These are phyloP conservation scores for Pseudozyma pruni DNA, from an alignment of 1,284 basidiomycete genomes.

Conservation along the genomic window DNA sequence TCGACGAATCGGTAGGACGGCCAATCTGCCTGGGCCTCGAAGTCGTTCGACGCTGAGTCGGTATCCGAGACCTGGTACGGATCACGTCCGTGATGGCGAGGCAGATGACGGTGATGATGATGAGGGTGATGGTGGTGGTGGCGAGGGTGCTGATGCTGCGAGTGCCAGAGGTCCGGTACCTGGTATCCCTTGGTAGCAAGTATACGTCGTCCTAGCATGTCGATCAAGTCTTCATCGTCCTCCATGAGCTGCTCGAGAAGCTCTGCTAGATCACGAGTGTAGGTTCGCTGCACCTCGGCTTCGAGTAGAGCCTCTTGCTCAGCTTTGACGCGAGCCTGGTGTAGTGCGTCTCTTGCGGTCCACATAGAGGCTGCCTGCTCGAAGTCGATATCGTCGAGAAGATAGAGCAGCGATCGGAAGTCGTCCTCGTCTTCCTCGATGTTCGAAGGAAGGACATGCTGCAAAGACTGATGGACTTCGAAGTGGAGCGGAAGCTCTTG, in stretches of 20 bases:
- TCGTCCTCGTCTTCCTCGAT: constrained; percentile 49
- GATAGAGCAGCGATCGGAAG: constrained; percentile 46
- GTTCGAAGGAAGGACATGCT: constrained; percentile 27
- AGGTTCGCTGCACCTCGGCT: constrained; percentile 23
- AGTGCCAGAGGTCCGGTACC: constrained; percentile 29
- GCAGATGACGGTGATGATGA: background rate
- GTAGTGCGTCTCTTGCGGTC: constrained; percentile 24
- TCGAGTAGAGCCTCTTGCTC: constrained; percentile 19
- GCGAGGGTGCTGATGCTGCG: constrained; percentile 11
- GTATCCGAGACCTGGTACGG: background rate
- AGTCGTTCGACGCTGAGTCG: constrained; percentile 11
- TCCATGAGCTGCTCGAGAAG: constrained; percentile 37
- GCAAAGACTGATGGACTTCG: constrained; percentile 6
- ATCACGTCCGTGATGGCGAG: background rate
- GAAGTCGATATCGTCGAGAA: constrained; percentile 47
- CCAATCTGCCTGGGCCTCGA: background rate
- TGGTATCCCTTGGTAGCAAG: constrained; percentile 47
- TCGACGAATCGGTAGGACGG: constrained; percentile 1
- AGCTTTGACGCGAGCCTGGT: constrained; percentile 14
- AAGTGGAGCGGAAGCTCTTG: constrained; percentile 38
- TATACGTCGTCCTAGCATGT: constrained; percentile 49
- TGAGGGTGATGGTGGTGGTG: constrained; percentile 1
- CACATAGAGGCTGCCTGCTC: constrained; percentile 24
- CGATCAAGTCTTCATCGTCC: constrained; percentile 50
- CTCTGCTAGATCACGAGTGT: constrained; percentile 4